A percentile compares a stretch with the other conserved stretches of the same genome.
Evolutionary conservation across 441 rosid genomes (phyloP).

Genomic region (Jatropha multifida): DNA sequence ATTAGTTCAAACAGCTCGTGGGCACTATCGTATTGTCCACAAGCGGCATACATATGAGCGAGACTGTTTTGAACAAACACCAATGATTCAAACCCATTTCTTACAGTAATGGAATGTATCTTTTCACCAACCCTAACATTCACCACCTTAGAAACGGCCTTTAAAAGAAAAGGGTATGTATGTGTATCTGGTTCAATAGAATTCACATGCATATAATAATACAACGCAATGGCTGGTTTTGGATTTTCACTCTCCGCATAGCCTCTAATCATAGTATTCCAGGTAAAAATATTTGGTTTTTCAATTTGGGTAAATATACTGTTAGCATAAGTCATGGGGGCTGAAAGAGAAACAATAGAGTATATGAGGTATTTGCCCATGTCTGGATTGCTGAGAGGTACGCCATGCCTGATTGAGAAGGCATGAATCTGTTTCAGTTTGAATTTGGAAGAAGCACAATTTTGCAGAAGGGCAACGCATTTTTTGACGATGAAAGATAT

Average conservation of each 20-base stretch:
- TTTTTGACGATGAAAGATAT: constrained; percentile 34
- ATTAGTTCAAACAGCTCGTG: constrained; percentile 66
- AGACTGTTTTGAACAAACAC: constrained; percentile 61
- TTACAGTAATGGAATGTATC: constrained; percentile 46
- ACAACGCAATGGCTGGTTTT: constrained; percentile 48
- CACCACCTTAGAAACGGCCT: constrained; percentile 57
- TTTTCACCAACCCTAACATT: constrained; percentile 45
- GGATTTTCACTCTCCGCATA: constrained; percentile 58
- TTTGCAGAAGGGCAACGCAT: constrained; percentile 54
- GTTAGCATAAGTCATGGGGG: constrained; percentile 56
- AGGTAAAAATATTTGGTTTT: constrained; percentile 51
- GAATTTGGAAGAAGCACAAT: constrained; percentile 39
- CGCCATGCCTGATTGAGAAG: constrained; percentile 59
- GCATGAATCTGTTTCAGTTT: constrained; percentile 63
- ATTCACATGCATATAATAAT: constrained; percentile 41
- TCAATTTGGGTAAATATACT: constrained; percentile 44
- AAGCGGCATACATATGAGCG: constrained; percentile 49
- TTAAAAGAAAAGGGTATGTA: constrained; percentile 79
- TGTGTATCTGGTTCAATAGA: constrained; percentile 60
- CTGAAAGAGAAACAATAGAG: constrained; percentile 50
- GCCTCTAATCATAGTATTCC: constrained; percentile 82
- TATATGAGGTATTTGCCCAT: constrained; percentile 58
- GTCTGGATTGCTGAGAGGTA: constrained; percentile 38
- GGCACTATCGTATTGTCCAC: constrained; percentile 46
- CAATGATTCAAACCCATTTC: constrained; percentile 61